Evolutionary conservation across 176 grass and related monocot genomes (phyloP).

Genomic region (Musa itinerans): DNA sequence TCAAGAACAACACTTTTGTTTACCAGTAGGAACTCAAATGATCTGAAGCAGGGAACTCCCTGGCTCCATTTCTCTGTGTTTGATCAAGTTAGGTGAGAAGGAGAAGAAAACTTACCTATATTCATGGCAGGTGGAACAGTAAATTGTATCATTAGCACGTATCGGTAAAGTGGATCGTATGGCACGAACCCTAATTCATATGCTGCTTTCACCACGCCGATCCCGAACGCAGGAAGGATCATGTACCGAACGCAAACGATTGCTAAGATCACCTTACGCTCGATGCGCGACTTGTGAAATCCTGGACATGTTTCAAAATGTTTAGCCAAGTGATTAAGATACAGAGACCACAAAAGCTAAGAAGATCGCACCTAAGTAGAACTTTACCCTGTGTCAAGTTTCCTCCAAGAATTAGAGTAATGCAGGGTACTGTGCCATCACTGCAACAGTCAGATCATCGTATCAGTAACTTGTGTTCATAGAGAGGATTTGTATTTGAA

Average conservation of each 20-base stretch:
- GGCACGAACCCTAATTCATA: slow-evolving; percentile 52
- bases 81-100: neutral
- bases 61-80: neutral
- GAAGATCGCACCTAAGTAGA: neutral
- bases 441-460: neutral
- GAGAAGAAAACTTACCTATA: slow-evolving; percentile 36
- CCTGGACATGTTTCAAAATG: slow-evolving; percentile 24
- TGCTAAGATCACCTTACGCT: slow-evolving; percentile 28
- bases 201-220: slow-evolving; percentile 40
- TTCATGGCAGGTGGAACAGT: slow-evolving; percentile 81
- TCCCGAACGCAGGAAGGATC: slow-evolving; percentile 53
- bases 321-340: neutral
- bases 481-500: neutral
- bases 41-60: too few relatives aligned
- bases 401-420: slow-evolving; percentile 19
- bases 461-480: neutral
- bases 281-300: slow-evolving; percentile 50
- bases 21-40: too few relatives aligned
- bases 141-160: slow-evolving; percentile 83
- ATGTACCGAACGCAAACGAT: slow-evolving; percentile 60
- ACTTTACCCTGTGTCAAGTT: slow-evolving; percentile 9
- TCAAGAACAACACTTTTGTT: too few relatives aligned
- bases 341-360: neutral
- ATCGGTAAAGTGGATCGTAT: slow-evolving; percentile 59
- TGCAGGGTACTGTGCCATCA: slow-evolving; percentile 16